Evolutionary conservation across 179 eudicot species (phyloP).

Genomic region (Silene noctiflora): DNA sequence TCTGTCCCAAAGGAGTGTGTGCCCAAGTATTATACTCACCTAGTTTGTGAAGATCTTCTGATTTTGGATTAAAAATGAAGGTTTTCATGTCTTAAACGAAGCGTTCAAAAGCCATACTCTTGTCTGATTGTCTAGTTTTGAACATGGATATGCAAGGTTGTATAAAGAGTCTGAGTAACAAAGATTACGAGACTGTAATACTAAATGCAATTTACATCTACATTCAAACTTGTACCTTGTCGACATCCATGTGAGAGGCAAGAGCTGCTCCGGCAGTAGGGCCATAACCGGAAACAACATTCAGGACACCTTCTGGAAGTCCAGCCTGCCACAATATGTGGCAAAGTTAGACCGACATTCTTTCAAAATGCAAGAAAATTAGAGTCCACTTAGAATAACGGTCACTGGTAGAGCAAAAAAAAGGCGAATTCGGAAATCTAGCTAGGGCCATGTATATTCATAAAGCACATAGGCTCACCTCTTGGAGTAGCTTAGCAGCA

Average conservation of each 20-base stretch:
- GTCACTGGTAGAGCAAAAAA: background rate
- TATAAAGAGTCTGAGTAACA: background rate
- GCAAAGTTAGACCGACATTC: background rate
- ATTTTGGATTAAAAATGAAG: background rate
- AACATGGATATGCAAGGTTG: background rate
- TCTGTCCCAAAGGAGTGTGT: background rate
- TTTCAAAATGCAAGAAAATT: no score
- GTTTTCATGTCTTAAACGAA: background rate
- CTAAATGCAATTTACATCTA: background rate
- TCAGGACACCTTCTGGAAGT: constrained; percentile 69
- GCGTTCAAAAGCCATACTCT: background rate
- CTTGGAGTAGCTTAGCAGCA: constrained; percentile 33
- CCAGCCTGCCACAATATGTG: constrained; percentile 47
- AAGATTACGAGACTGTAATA: background rate
- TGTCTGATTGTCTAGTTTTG: background rate
- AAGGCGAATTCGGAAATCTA: background rate
- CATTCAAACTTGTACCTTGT: constrained; percentile 44
- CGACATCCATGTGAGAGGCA: constrained; percentile 72
- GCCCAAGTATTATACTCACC: background rate
- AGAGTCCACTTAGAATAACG: background rate
- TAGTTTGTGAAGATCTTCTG: background rate
- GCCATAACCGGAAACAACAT: constrained; percentile 63
- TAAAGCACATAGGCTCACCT: constrained; percentile 20
- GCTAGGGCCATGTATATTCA: background rate
- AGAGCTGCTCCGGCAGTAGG: constrained; percentile 82